Base-by-base conservation (phyloP, 768 basidiomycete species). In the Suillus sp. region DNA sequence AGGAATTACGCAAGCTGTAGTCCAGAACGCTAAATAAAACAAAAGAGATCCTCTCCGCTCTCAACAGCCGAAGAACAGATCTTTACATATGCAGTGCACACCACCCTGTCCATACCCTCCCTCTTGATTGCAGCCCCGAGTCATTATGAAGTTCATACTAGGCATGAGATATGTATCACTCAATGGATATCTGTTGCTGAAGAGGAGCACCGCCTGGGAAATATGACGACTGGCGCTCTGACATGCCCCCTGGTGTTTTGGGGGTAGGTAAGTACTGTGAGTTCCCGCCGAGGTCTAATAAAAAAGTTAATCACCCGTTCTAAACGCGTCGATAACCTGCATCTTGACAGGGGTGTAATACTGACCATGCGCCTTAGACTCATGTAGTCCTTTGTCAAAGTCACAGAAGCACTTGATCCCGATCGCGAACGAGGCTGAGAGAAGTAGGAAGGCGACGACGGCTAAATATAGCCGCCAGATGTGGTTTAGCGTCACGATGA, bases 391-490 rank as follows among this genome's bases (percentile, higher is more conserved):
- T 72, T 85, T 85, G 74, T 91, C 88, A 70, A 95, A 95, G 78
- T 94, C 92, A 34, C 81, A 72, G 79, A 91, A 91, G 73, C 93
- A 95, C 59, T 88, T 86, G 25, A 93, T 71, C 25, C 93, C 93
- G 32, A 94, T 83, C 14, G 78, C 82, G 69, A 95, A 92, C 13
- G 91, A 91, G n/a, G 79, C 73, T 62, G 92, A 82, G 34, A 94
- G 74, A 50, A 94, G 80, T 18, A 94, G 60, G 76, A 94, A 92
- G 0, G 92, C 86, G 59, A 88, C 81, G 65, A 93, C 83, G 27
- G 90, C 93, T 95, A 66, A 55, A 30, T 38, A 40, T 32, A 43
- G 10, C 22, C 56, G 38, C 34, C 20, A 58, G 40, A 3, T 8
- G 56, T 64, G 38, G 38, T 37, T 57, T 57, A 57, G 56, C 25